Evolutionary conservation across 2,329 filamentous ascomycete species (phyloP), one percentile per base, ranked within the genome.

Genomic region (Fusarium sp.): DNA sequence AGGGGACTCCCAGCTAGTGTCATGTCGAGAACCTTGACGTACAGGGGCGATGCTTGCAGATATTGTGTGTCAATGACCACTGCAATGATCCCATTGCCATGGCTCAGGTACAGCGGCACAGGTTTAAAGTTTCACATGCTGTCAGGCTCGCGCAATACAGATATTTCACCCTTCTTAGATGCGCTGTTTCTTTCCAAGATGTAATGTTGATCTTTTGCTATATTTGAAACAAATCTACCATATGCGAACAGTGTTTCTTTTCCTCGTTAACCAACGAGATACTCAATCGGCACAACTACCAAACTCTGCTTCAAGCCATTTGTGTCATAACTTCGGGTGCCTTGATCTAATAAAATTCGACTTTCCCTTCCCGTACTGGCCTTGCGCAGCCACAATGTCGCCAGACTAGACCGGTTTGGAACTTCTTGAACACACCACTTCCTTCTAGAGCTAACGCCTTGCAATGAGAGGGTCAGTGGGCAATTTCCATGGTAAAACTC

Each of bases 291-390:
- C 14, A 14, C 12, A 36, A 10, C 14, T 17, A 10, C 15, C 21
- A 36, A 63, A 63, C 32, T 48, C 45, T 45, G 42, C 32, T 21
- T 21, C n/a, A 44, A 38, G 50, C 59, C 59, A 56, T 56, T 4
- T 49, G 38, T 62, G 50, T 49, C 57, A 62, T 23, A 21, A 6
- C 30, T 4, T 17, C 30, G 19, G 23, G 47, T 42, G 40, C 36
- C 53, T 54, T 62, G 21, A 24, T 32, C 23, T n/a, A 26, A 24
- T n/a, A 26, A 24, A 11, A 40, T 14, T 17, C 14, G 10, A 7
- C 11, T 14, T 10, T 23, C 15, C 23, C 8, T 28, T 14, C 38
- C 56, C 24, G 24, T n/a, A 17, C 10, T 24, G 12, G 39, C 17
- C 14, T 46, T 34, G 12, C 23, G 36, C 55, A 59, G 47, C 38